Evolutionary conservation across 2,329 filamentous ascomycete genomes (phyloP).

Genomic region (Blastomyces silverae): DNA sequence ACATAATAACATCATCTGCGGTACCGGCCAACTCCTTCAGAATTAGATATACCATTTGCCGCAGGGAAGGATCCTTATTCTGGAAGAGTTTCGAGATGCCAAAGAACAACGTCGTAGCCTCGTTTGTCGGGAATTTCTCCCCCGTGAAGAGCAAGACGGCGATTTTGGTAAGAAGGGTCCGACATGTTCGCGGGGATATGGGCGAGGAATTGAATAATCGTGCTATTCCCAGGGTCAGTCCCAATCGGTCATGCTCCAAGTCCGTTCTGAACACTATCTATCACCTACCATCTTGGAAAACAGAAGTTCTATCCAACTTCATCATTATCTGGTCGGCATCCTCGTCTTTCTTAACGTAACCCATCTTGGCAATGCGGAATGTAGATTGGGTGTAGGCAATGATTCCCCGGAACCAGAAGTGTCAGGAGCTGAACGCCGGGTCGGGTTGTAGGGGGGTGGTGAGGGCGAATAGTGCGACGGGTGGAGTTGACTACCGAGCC

Average conservation of each 20-base stretch:
- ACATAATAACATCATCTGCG: conserved; percentile 99
- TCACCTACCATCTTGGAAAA: conserved; percentile 89
- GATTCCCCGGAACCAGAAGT: conserved; percentile 7
- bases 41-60: conserved; percentile 97
- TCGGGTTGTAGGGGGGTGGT: background rate
- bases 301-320: conserved; percentile 94
- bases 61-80: conserved; percentile 95
- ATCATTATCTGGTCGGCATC: conserved; percentile 89
- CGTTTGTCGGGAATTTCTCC: conserved; percentile 92
- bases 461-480: conserved; percentile 1
- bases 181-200: conserved; percentile 94
- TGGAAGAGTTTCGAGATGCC: conserved; percentile 99
- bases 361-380: conserved; percentile 53
- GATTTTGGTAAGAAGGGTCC: conserved; percentile 95
- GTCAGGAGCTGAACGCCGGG: conserved; percentile 1
- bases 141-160: conserved; percentile 92
- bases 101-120: conserved; percentile 97
- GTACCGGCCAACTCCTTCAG: conserved; percentile 96
- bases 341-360: conserved; percentile 98
- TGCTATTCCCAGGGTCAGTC: conserved; percentile 48
- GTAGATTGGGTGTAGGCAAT: conserved; percentile 19
- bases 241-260: conserved; percentile 18
- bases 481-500: conserved; percentile 25
- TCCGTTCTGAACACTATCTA: conserved; percentile 21
- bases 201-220: conserved; percentile 97